Evolutionary conservation across 768 basidiomycete genomes (phyloP), one percentile per base, ranked within the genome.

Genomic region (Cyclocybe cylindracea): DNA sequence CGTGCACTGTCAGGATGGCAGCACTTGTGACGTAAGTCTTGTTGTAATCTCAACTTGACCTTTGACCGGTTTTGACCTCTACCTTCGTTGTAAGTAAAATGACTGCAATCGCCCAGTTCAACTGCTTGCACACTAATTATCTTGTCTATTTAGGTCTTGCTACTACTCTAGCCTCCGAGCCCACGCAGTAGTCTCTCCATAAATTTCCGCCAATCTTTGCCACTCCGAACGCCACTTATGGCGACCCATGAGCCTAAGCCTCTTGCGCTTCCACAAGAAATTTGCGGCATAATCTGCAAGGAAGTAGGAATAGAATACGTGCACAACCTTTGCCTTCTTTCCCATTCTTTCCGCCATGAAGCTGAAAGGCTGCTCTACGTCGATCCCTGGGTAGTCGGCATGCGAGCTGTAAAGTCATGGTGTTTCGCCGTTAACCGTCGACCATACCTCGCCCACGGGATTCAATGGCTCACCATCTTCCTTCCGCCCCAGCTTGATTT

Each of bases 301-400:
- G 54, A 59, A 10, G 46, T 53, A 4, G 13, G 33, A 10, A 39
- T 62, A 10, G 24, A 29, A 8, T 57, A 63, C 49, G 46, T 63
- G n/a, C 54, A 53, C 32, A 46, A 37, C 14, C 55, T 66, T 4
- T 61, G 57, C 44, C 42, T 31, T 24, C 59, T 66, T 5, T 61
- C 61, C 5, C 52, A 47, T 9, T 35, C 63, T 10, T 66, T 66
- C 36, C 55, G 61, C 33, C 57, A 48, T 13, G 63, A 64, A 48
- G 60, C 61, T 1, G 63, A 63, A 42, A 60, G 65, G 6, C 39
- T 65, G 7, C 59, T 66, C 39, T 63, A 62, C 53, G 48, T 46
- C 8, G 33, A 40, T 31, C 53, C 62, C n/a, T 32, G 46, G 16
- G 48, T 64, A 8, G 41, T 44, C 36, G 47, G 51, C 7, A 32